These are phyloP conservation scores for Malus domestica DNA, from an alignment of 306 rosid species.

Conservation along the genomic window DNA sequence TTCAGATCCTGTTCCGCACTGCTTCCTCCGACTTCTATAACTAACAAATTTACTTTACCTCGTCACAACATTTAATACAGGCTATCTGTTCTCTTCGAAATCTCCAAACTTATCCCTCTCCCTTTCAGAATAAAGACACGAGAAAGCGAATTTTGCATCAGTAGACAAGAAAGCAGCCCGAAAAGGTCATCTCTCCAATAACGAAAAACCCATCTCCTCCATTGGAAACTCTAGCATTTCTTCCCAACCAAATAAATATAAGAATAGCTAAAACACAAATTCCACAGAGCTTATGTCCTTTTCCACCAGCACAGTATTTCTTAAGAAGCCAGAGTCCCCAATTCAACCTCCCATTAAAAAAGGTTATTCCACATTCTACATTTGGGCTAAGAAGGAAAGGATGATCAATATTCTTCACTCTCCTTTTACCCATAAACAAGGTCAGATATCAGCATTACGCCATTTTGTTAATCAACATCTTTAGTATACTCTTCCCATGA, in stretches of 20 bases:
- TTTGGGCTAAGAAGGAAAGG: too few relatives aligned
- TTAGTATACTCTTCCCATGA: too few relatives aligned
- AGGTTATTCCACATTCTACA: not conserved
- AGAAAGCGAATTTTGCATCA: too few relatives aligned
- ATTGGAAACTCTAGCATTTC: not conserved
- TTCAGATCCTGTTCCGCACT: not conserved
- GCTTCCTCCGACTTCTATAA: not conserved
- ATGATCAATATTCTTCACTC: too few relatives aligned
- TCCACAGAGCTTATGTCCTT: not conserved
- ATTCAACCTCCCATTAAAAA: not conserved
- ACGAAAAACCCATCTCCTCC: not conserved
- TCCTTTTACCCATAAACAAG: too few relatives aligned
- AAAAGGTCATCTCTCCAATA: not conserved
- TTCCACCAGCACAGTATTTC: not conserved
- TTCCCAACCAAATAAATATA: not conserved
- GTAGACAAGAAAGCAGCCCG: not conserved
- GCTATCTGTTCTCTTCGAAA: not conserved
- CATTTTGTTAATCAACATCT: too few relatives aligned
- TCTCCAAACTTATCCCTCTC: not conserved
- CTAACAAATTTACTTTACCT: not conserved
- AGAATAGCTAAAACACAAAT: not conserved
- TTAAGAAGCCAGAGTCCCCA: not conserved
- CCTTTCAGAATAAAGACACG: not conserved
- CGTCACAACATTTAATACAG: not conserved
- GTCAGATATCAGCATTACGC: too few relatives aligned